phyloP scores from a whole-genome alignment of 345 rosid species.

The Murraya paniculata region DNA sequence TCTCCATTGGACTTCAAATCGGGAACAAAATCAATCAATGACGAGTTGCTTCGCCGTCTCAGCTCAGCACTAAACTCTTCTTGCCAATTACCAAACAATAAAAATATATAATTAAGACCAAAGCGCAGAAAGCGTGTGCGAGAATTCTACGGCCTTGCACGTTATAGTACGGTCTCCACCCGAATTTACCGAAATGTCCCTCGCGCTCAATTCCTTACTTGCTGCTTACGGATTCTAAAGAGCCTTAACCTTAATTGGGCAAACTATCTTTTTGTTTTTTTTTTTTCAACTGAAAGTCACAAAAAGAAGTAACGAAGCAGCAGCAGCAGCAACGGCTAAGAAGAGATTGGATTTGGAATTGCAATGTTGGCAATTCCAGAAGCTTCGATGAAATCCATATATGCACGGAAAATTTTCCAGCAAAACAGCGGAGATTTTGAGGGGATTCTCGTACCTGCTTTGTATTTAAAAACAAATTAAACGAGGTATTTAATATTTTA shows the following conservation, averaged over 20 bases:
- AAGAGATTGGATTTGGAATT: not conserved
- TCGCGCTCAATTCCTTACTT: not conserved
- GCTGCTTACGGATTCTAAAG: not conserved
- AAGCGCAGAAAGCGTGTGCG: not conserved
- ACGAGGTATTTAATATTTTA: not conserved
- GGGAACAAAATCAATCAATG: conserved; percentile 10
- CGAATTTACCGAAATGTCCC: not conserved
- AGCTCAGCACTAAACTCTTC: too few relatives aligned
- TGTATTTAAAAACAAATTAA: too few relatives aligned
- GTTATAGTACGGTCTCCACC: not conserved
- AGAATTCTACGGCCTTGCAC: too few relatives aligned
- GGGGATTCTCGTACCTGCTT: not conserved
- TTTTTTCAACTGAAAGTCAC: not conserved
- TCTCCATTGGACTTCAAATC: conserved; percentile 43
- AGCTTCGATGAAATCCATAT: conserved; percentile 1
- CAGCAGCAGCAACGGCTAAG: too few relatives aligned
- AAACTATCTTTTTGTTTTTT: too few relatives aligned
- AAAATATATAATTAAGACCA: not conserved
- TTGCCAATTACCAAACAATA: not conserved
- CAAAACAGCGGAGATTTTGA: not conserved
- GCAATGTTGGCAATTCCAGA: not conserved
- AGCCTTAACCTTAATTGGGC: not conserved
- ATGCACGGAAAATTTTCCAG: not conserved
- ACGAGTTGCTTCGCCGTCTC: not conserved
- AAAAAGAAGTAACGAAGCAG: not conserved